Evolutionary conservation across 1,284 basidiomycete species (phyloP).

Genomic region (Austroboletus novae-zelandiae): DNA sequence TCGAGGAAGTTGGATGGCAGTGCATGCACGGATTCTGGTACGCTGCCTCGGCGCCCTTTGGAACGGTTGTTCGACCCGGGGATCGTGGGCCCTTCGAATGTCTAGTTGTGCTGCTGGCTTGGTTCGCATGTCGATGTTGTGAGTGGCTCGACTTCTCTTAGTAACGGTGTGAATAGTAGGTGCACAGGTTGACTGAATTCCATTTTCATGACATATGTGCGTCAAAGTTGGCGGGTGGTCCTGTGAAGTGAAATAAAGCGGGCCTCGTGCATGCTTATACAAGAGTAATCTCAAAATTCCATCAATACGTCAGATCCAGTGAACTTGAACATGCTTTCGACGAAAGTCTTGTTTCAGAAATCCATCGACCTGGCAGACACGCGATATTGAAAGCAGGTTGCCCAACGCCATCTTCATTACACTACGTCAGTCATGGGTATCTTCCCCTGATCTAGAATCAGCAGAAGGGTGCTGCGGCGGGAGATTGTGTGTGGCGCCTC

Average conservation of each 20-base stretch:
- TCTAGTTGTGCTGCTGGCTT: background rate
- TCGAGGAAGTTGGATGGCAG: constrained; percentile 7
- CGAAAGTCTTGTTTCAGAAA: too few relatives aligned
- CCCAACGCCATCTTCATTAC: too few relatives aligned
- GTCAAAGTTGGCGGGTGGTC: too few relatives aligned
- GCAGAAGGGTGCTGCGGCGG: too few relatives aligned
- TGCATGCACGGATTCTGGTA: background rate
- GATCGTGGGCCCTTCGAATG: background rate
- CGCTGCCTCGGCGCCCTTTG: background rate
- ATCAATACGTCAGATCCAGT: too few relatives aligned
- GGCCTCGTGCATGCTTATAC: too few relatives aligned
- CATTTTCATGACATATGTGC: background rate
- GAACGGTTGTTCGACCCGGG: constrained; percentile 2
- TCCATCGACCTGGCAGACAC: too few relatives aligned
- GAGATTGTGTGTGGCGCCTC: background rate
- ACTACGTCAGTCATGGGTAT: background rate
- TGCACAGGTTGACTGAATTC: constrained; percentile 5
- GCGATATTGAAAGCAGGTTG: too few relatives aligned
- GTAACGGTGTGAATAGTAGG: background rate
- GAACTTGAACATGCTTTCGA: too few relatives aligned
- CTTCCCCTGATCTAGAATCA: background rate
- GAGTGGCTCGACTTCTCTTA: background rate
- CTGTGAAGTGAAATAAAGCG: too few relatives aligned
- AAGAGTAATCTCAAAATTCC: too few relatives aligned
- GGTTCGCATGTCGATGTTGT: constrained; percentile 13